Evolutionary conservation across 805 yeast species (phyloP), one percentile per base, ranked within the genome.

Genomic region (Diddensiella transvaalensis): DNA sequence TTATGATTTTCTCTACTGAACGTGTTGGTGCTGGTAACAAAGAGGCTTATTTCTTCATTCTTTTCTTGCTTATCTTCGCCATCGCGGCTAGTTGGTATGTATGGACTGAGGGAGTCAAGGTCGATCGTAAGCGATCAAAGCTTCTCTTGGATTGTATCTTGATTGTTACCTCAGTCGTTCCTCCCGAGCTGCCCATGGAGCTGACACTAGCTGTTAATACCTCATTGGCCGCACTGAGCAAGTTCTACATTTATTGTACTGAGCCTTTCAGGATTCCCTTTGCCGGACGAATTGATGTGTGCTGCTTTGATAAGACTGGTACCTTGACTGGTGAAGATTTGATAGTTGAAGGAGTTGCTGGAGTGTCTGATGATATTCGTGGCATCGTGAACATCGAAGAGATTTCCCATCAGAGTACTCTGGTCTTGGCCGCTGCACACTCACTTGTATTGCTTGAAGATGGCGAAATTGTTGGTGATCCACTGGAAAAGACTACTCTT

Each of bases 121-220:
- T 87, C 87, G 98, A 96, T 61, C 85, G 99, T 72, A 80, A 87
- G 60, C 96, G 91, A 68, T 86, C 95, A 47, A 91, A 91, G 70
- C 78, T 93, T 67, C 83, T 93, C 56, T 77, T 93, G 63, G 98
- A 93, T 70, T 93, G 99, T 82, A 85, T 93, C 56, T 79, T 93
- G 63, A 95, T 93, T 59, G 79, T 93, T 60, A 93, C 99, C 17
- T 90, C 98, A 44, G 99, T 93, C 55, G 99, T 93, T 36, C 99
- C 99, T 32, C 99, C 99, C 38, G 99, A 93, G 71, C 77, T 93
- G 58, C 99, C 99, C 50, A 93, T 93, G 98, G 99, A 93, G 73
- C 78, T 93, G 60, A 93, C 99, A 11, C 84, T 93, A 91, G 98
- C 99, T 51, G 99, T 93, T 36, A 93, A 93, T 69, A 77, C 86